These are phyloP conservation scores for Salix dunnii DNA, from an alignment of 345 rosid genomes.

Conservation along the genomic window DNA sequence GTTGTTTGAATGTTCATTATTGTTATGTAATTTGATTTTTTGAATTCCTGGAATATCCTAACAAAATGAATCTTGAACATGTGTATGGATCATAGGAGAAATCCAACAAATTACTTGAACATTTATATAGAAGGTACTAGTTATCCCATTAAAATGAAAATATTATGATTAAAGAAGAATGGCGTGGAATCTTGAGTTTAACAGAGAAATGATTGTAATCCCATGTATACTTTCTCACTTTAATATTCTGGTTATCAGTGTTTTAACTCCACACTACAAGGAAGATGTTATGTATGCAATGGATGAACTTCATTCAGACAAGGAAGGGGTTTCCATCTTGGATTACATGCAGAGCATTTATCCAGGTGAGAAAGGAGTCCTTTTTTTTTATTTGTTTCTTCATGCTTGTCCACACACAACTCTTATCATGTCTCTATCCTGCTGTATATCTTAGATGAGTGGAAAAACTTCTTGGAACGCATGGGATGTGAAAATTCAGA, in stretches of 20 bases:
- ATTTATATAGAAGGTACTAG: too few species aligned
- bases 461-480: constrained; percentile 88
- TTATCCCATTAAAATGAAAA: too few species aligned
- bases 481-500: constrained; percentile 60
- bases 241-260: constrained; percentile 48
- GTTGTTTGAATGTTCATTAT: too few species aligned
- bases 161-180: neutral
- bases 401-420: neutral
- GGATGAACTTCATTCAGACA: constrained; percentile 65
- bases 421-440: constrained; percentile 2
- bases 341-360: constrained; percentile 80
- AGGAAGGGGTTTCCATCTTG: constrained; percentile 72
- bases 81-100: too few species aligned
- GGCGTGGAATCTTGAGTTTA: neutral
- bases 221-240: constrained; percentile 10
- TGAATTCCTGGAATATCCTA: too few species aligned
- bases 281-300: constrained; percentile 78
- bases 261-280: constrained; percentile 80
- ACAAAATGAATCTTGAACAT: too few species aligned
- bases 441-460: constrained; percentile 57
- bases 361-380: constrained; percentile 52
- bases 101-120: too few species aligned
- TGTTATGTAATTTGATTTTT: too few species aligned
- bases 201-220: neutral
- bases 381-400: too few species aligned